Evolutionary conservation across 2,329 filamentous ascomycete species (phyloP).

Genomic region (Tolypocladium cylindrosporum): DNA sequence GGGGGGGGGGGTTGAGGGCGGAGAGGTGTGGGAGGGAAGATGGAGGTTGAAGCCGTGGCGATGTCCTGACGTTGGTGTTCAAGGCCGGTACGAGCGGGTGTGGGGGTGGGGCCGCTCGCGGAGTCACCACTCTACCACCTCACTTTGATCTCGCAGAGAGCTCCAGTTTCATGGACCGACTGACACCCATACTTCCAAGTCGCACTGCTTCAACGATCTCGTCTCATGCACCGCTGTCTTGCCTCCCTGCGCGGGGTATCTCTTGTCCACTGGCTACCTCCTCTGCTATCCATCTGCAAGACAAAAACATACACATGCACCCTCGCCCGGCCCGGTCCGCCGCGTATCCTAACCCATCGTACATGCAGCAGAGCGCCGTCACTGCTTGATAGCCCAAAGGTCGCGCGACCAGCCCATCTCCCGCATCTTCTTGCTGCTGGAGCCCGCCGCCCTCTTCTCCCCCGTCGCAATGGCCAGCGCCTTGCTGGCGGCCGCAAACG

Average conservation of each 20-base stretch:
- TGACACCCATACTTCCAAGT: neutral
- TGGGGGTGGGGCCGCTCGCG: neutral
- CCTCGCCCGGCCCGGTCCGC: neutral
- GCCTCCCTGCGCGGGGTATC: neutral
- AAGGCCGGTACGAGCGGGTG: neutral
- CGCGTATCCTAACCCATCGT: neutral
- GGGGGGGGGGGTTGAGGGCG: neutral
- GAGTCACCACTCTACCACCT: neutral
- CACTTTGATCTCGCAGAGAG: neutral
- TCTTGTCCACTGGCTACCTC: neutral
- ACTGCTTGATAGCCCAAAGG: constrained; percentile 45
- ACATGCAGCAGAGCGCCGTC: neutral
- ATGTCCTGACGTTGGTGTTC: neutral
- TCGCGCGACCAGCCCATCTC: constrained; percentile 55
- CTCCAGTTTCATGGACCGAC: neutral
- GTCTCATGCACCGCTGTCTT: neutral
- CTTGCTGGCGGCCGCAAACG: constrained; percentile 69
- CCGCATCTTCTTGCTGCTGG: constrained; percentile 48
- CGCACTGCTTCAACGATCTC: neutral
- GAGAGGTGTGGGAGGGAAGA: neutral
- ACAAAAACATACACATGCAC: neutral
- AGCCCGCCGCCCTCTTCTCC: constrained; percentile 41
- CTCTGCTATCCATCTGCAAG: neutral
- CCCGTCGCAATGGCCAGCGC: constrained; percentile 49
- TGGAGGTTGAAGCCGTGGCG: neutral